Evolutionary conservation across 192 early-diverging fungal genomes (phyloP).

Genomic region (Cladochytrium replicatum): DNA sequence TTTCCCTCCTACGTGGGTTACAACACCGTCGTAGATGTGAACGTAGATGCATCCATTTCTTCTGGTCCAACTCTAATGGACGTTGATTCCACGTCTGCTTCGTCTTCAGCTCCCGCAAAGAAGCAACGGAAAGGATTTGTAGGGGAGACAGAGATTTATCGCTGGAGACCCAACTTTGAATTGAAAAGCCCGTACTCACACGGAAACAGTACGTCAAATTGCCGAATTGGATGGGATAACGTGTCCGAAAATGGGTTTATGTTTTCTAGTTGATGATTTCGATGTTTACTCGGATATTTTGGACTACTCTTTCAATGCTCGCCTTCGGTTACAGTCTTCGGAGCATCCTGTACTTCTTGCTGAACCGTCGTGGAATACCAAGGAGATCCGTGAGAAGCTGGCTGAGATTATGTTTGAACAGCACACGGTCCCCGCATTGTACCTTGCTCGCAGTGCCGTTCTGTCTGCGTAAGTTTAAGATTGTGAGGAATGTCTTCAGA

Average conservation of each 20-base stretch:
- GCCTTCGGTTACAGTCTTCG: constrained; percentile 60
- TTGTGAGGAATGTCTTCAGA: constrained; percentile 2
- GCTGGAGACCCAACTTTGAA: constrained; percentile 71
- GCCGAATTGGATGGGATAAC: not conserved
- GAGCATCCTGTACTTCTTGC: constrained; percentile 89
- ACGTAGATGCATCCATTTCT: constrained; percentile 18
- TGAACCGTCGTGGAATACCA: constrained; percentile 87
- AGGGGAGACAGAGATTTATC: constrained; percentile 29
- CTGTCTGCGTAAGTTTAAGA: constrained; percentile 65
- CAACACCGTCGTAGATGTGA: constrained; percentile 7
- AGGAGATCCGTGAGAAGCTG: constrained; percentile 73
- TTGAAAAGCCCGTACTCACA: constrained; percentile 72
- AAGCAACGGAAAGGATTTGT: constrained; percentile 27
- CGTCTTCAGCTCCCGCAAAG: constrained; percentile 12
- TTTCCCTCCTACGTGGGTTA: constrained; percentile 75
- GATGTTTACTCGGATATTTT: constrained; percentile 85
- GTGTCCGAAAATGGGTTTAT: not conserved
- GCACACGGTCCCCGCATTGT: constrained; percentile 87
- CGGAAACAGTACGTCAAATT: constrained; percentile 55
- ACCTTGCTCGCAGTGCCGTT: constrained; percentile 82
- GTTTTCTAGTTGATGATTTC: constrained; percentile 76
- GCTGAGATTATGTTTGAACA: constrained; percentile 93
- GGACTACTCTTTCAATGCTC: constrained; percentile 68
- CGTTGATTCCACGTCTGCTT: constrained; percentile 1
- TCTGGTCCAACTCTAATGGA: constrained; percentile 10